Percentiles rank a stretch among this genome's conserved stretches.
Conservation (phyloP, 345 rosid species). For the Acer negundo region DNA sequence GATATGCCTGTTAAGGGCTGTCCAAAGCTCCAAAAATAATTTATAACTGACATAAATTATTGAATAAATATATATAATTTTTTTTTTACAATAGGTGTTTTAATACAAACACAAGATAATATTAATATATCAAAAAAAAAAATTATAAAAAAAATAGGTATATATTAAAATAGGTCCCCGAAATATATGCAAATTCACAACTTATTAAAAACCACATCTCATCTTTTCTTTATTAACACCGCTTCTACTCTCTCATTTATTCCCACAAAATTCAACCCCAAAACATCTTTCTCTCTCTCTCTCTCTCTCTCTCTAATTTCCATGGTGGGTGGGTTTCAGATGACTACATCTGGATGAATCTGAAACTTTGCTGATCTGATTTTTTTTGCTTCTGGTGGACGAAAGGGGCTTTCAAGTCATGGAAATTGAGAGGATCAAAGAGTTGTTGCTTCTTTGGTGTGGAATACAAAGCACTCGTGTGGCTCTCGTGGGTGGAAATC, state of each 20-base stretch:
- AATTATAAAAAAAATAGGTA: no score
- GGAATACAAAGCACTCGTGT: conserved; percentile 39
- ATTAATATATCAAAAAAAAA: no score
- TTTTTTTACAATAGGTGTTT: no score
- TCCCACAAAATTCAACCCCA: neutral
- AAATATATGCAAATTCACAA: neutral
- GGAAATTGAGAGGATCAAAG: conserved; percentile 45
- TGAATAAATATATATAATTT: no score
- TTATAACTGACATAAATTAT: no score
- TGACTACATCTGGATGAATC: conserved; percentile 13
- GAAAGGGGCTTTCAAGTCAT: conserved; percentile 16
- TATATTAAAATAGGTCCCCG: neutral
- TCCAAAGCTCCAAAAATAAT: no score
- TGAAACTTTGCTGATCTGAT: conserved; percentile 11
- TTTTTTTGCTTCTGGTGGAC: conserved; percentile 7
- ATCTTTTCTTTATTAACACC: neutral
- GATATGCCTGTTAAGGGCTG: no score
- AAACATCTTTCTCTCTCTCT: neutral
- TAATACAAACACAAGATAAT: no score
- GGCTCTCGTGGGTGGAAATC: conserved; percentile 66
- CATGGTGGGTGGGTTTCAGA: conserved; percentile 11
- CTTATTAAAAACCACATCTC: neutral
- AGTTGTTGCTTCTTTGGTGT: conserved; percentile 46
- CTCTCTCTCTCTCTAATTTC: neutral
- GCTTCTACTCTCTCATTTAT: neutral